These are phyloP conservation scores for Puya raimondii DNA, from an alignment of 176 grass and related monocot species.

Conservation along the genomic window DNA sequence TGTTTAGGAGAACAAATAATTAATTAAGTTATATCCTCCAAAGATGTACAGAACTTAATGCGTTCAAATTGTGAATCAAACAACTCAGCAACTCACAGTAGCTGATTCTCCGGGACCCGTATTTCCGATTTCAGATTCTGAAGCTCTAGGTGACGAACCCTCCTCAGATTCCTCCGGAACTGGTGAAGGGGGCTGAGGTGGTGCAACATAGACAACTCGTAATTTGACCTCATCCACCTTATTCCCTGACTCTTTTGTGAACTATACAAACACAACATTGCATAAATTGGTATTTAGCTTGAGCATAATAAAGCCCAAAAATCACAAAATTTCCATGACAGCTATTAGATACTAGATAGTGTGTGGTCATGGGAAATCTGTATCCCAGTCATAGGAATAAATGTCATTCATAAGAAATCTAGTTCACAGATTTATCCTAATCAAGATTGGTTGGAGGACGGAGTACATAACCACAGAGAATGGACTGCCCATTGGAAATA, in stretches of 20 bases:
- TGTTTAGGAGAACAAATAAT: not conserved
- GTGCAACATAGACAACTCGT: slow-evolving; percentile 12
- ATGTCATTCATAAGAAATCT: too few relatives aligned
- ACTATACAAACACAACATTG: slow-evolving; percentile 14
- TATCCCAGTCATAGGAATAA: too few relatives aligned
- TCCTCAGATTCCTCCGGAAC: slow-evolving; percentile 13
- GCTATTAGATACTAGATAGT: too few relatives aligned
- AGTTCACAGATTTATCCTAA: too few relatives aligned
- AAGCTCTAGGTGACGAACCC: not conserved
- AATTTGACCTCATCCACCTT: slow-evolving; percentile 37
- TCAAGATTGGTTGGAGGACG: too few relatives aligned
- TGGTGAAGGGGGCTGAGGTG: slow-evolving; percentile 2
- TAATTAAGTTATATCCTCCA: not conserved
- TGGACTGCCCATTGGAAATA: not conserved
- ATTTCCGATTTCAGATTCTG: not conserved
- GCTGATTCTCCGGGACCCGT: not conserved
- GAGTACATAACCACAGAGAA: too few relatives aligned
- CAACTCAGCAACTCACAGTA: not conserved
- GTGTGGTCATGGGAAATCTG: too few relatives aligned
- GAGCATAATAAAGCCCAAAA: not conserved
- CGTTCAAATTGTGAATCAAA: not conserved
- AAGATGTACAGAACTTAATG: not conserved
- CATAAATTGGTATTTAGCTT: not conserved
- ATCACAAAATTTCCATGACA: too few relatives aligned
- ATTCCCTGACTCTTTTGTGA: slow-evolving; percentile 26